Base-by-base conservation (phyloP, 179 eudicot species). In the Patellifolia procumbens region DNA sequence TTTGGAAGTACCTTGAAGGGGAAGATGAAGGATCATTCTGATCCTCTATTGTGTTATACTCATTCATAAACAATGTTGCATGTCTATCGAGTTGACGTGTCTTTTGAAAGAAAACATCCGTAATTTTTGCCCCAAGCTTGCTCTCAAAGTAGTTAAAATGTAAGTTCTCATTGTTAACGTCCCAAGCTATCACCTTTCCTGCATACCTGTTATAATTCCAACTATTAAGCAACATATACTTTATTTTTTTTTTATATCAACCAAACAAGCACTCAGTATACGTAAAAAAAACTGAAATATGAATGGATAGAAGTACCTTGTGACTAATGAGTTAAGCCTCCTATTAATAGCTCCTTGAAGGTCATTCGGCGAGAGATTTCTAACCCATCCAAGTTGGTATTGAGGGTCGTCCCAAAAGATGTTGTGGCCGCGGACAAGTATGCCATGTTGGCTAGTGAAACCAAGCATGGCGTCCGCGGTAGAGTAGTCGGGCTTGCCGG, bases 341-440 rank as follows among this genome's bases (percentile, higher is more conserved):
- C 59, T 71, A 2, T 75, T 68, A 2, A 76, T 77, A 6, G 88
- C 90, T 0, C 67, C 15, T 31, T 32, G 10, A 2, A 91, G 76
- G 6, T n/a, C n/a, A n/a, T 82, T 13, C 0, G 86, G 45, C 0
- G 86, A 45, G 29, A 89, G 88, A 1, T 68, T 56, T 7, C 12
- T 28, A 20, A 84, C 77, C 93, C 93, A 91, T 2, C 28, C 0
- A 0, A 86, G 88, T 29, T 83, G 85, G 72, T 37, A 81, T 0
- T 16, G 59, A 0, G 85, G 85, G 62, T 91, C 86, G 16, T 85
- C 87, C 95, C 96, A 91, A 42, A 89, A 80, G 1, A 91, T 74
- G 74, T 88, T 89, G 81, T 91, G 96, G n/a, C n/a, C n/a, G n/a
- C n/a, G n/a, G n/a, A n/a, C n/a, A n/a, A n/a, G n/a, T n/a, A n/a